A percentile compares a stretch with the other conserved stretches of the same genome.
Conservation (phyloP, 768 basidiomycete genomes). For the Xerocomellus chrysenteron region DNA sequence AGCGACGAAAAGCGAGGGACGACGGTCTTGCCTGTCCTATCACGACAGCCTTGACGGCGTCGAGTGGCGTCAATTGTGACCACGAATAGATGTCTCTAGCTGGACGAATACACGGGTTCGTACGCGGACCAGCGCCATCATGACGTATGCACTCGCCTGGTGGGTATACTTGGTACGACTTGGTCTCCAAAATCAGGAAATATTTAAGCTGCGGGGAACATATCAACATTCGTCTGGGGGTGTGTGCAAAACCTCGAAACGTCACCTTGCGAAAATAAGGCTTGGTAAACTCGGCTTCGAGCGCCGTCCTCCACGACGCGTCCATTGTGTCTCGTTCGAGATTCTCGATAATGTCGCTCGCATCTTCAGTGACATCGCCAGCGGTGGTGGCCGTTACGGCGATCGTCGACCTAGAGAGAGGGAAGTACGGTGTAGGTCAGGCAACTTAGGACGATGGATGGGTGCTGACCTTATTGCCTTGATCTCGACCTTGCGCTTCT, state of each 20-base stretch:
- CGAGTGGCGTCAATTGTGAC: slow-evolving; percentile 68
- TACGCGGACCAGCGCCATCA: background rate
- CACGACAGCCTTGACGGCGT: slow-evolving; percentile 54
- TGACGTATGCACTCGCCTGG: too few species aligned
- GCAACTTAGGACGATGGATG: too few species aligned
- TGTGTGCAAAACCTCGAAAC: background rate
- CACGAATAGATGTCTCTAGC: slow-evolving; percentile 78
- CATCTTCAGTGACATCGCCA: too few species aligned
- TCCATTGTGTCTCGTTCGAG: too few species aligned
- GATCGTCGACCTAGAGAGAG: too few species aligned
- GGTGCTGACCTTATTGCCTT: too few species aligned
- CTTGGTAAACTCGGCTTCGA: slow-evolving; percentile 56
- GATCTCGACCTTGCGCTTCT: too few species aligned
- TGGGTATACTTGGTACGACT: slow-evolving; percentile 46
- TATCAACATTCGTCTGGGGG: background rate
- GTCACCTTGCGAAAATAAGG: slow-evolving; percentile 57
- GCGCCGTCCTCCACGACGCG: slow-evolving; percentile 45
- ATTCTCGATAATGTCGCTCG: too few species aligned
- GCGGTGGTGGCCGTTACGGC: too few species aligned
- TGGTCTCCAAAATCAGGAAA: slow-evolving; percentile 54
- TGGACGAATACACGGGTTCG: slow-evolving; percentile 24
- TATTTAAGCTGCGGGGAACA: slow-evolving; percentile 46
- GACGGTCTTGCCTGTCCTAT: slow-evolving; percentile 12
- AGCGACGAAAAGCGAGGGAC: background rate
- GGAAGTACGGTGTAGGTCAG: too few species aligned